Conservation (phyloP, 805 yeast species). For the Kregervanrija fluxuum region DNA sequence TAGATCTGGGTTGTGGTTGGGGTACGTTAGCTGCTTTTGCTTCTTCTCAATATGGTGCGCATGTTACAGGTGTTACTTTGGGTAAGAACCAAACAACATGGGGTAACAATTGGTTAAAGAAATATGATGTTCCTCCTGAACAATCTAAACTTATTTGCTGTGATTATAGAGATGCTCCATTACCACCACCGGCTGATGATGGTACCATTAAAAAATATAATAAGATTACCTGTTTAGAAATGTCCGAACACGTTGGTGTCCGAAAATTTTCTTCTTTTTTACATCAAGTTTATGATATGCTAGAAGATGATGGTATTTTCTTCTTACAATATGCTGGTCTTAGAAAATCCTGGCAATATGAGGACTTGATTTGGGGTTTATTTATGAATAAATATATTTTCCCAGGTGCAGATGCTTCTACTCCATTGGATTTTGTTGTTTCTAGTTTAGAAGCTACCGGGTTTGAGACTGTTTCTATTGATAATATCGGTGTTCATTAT, state of each 20-base stretch:
- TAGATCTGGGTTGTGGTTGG: conserved; percentile 95
- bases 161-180: conserved; percentile 88
- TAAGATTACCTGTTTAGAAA: conserved; percentile 85
- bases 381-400: conserved; percentile 94
- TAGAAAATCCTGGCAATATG: conserved; percentile 91
- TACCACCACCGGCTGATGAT: conserved; percentile 39
- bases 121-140: conserved; percentile 59
- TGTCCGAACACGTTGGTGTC: conserved; percentile 96
- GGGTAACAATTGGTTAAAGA: conserved; percentile 66
- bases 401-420: conserved; percentile 97
- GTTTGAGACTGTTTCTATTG: conserved; percentile 75
- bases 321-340: conserved; percentile 85
- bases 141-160: conserved; percentile 75
- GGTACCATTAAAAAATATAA: conserved; percentile 49
- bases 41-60: conserved; percentile 74
- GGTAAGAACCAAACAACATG: conserved; percentile 88
- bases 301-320: conserved; percentile 88
- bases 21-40: conserved; percentile 86
- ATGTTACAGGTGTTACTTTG: conserved; percentile 82
- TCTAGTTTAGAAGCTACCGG: conserved; percentile 75
- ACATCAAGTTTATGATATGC: conserved; percentile 74
- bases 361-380: conserved; percentile 89
- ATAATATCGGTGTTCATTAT: conserved; percentile 89
- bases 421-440: conserved; percentile 81
- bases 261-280: conserved; percentile 72